These are phyloP conservation scores for Arabidopsis thaliana DNA, from an alignment of 345 rosid genomes.

Conservation along the genomic window TAIR10.1 NC_003070.9:17830001-17830500, in stretches of 20 bases:
- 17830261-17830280: constrained; percentile 29
- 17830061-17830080: constrained; percentile 95
- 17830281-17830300: constrained; percentile 38
- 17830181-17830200: constrained; percentile 52
- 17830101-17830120: constrained; percentile 90
- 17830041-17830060: constrained; percentile 97
- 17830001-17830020: constrained; percentile 16
- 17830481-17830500: too few species aligned
- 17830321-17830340: constrained; percentile 30
- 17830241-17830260: constrained; percentile 8
- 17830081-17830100: constrained; percentile 88
- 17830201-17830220: constrained; percentile 39
- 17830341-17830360: constrained; percentile 4
- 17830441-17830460: too few species aligned
- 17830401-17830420: constrained; percentile 26
- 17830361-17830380: background rate
- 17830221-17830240: constrained; percentile 20
- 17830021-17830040: constrained; percentile 72
- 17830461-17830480: too few species aligned
- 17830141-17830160: constrained; percentile 67
- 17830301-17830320: constrained; percentile 38
- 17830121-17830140: constrained; percentile 80
- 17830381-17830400: background rate
- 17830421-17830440: background rate
- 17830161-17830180: constrained; percentile 60